Evolutionary conservation across 2,329 filamentous ascomycete genomes (phyloP).

Genomic region (Triangularia verruculosa): DNA sequence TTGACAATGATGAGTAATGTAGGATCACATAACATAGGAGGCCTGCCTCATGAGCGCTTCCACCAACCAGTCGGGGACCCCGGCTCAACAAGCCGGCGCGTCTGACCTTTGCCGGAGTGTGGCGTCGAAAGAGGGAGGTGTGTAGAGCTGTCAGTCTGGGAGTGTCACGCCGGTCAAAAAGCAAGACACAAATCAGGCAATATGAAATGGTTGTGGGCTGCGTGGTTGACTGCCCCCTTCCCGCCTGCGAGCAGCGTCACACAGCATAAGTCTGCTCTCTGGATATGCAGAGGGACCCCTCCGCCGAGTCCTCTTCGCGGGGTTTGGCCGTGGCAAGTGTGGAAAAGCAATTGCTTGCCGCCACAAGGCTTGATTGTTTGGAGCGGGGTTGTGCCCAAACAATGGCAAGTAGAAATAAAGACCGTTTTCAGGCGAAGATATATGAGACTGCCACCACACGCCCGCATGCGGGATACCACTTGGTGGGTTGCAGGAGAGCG

Average conservation of each 20-base stretch:
- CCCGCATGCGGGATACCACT: neutral
- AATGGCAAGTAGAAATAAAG: neutral
- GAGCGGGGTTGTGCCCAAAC: neutral
- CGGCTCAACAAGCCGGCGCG: neutral
- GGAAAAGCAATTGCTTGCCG: neutral
- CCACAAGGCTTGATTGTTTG: neutral
- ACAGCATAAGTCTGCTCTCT: conserved; percentile 1
- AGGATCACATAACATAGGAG: neutral
- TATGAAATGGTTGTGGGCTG: neutral
- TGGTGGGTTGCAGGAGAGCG: neutral
- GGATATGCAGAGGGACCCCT: neutral
- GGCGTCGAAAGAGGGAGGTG: neutral
- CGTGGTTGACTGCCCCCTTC: neutral
- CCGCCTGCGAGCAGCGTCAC: neutral
- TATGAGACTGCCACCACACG: neutral
- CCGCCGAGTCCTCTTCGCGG: neutral
- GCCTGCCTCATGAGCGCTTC: neutral
- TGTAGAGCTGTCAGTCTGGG: neutral
- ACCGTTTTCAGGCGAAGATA: neutral
- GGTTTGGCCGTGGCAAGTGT: neutral
- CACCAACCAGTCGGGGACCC: neutral
- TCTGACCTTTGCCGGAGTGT: neutral
- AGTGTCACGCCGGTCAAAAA: neutral
- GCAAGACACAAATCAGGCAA: neutral
- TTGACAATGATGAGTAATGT: neutral